Evolutionary conservation across 2,329 filamentous ascomycete species (phyloP).

Genomic region (Fusarium tjaetaba): DNA sequence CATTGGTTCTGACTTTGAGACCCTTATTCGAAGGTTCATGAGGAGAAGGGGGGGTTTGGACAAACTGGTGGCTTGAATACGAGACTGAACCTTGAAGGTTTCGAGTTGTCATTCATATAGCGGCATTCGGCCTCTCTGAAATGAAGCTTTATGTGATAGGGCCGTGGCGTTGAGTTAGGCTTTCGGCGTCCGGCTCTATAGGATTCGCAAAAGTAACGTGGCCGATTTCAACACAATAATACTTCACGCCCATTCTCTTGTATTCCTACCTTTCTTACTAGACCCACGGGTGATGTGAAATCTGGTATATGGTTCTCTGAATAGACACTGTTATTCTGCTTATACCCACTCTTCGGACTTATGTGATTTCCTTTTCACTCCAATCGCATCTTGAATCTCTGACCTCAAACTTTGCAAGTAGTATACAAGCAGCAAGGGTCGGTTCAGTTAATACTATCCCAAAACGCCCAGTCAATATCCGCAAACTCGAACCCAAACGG

Average conservation of each 20-base stretch:
- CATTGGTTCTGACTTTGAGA: too few relatives aligned
- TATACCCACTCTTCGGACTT: accelerated
- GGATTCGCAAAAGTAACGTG: accelerated
- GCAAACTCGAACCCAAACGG: conserved; percentile 26
- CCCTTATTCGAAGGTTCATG: not conserved
- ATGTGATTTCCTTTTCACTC: not conserved
- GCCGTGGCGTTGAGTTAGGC: not conserved
- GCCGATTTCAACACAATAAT: not conserved
- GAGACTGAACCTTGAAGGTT: not conserved
- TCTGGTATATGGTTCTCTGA: not conserved
- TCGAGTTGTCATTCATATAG: not conserved
- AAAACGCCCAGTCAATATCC: conserved; percentile 25
- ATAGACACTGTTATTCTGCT: not conserved
- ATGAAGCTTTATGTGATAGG: not conserved
- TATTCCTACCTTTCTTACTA: accelerated
- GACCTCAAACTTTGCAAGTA: too few relatives aligned
- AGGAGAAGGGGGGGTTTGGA: accelerated
- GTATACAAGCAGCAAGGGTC: accelerated
- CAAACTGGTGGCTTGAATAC: not conserved
- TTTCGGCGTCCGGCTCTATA: not conserved
- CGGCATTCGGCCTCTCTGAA: not conserved
- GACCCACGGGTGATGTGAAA: accelerated
- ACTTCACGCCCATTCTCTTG: not conserved
- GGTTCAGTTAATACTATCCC: conserved; percentile 15
- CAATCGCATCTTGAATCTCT: accelerated